Evolutionary conservation across 352 stramenopile genomes (phyloP).

Genomic region (Phytophthora macrochlamydospora): DNA sequence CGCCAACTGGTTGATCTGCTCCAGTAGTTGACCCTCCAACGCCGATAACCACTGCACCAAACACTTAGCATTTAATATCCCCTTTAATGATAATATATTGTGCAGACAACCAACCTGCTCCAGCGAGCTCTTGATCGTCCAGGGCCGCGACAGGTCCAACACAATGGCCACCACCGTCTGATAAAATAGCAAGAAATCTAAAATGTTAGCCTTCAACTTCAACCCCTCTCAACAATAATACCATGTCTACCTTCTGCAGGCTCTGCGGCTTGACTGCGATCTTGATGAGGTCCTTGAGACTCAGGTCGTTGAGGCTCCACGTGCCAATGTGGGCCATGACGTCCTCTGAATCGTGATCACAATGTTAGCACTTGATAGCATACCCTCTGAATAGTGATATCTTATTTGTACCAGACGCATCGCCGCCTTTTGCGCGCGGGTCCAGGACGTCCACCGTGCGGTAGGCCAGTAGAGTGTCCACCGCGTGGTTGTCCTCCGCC

Average conservation of each 20-base stretch:
- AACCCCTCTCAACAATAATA: neutral
- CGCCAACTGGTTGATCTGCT: conserved; percentile 71
- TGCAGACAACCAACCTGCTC: conserved; percentile 42
- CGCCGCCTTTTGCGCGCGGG: conserved; percentile 53
- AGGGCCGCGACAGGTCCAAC: conserved; percentile 74
- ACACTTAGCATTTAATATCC: neutral
- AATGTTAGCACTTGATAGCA: neutral
- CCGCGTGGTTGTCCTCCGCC: conserved; percentile 31
- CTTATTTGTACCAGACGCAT: conserved; percentile 39
- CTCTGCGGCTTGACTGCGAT: conserved; percentile 66
- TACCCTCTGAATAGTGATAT: neutral
- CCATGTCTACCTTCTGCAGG: conserved; percentile 45
- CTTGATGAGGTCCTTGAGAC: conserved; percentile 67
- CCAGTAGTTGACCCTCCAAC: conserved; percentile 69
- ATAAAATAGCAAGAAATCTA: neutral
- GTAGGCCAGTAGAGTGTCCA: conserved; percentile 63
- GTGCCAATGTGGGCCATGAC: conserved; percentile 77
- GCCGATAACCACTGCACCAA: conserved; percentile 66
- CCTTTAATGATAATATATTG: neutral
- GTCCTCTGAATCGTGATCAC: conserved; percentile 46
- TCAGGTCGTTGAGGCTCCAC: conserved; percentile 80
- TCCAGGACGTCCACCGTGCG: conserved; percentile 73
- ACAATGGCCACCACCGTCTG: conserved; percentile 74
- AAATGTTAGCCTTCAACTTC: conserved; percentile 1
- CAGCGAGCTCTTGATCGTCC: conserved; percentile 82